Percentiles rank a stretch among this genome's conserved stretches.
phyloP scores from a whole-genome alignment of 352 stramenopile genomes.

The Globisporangium spinosum region DNA sequence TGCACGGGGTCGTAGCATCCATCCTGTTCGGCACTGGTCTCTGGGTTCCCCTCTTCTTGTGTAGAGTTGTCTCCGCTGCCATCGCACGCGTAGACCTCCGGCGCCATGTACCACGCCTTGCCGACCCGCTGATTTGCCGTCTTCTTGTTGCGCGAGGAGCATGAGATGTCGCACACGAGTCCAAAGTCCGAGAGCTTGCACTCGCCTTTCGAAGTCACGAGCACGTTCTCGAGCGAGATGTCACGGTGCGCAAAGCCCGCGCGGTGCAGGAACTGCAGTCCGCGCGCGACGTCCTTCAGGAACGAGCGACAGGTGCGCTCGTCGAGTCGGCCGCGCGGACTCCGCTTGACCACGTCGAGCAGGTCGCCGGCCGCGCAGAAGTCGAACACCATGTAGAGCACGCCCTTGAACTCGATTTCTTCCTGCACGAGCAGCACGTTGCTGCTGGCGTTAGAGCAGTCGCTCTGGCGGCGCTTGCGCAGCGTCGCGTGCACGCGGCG shows the following conservation, averaged over 20 bases:
- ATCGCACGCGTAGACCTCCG: constrained; percentile 47
- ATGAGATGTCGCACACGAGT: constrained; percentile 23
- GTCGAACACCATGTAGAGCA: constrained; percentile 50
- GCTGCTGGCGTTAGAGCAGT: constrained; percentile 11
- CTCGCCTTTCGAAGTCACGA: constrained; percentile 29
- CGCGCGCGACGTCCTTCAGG: constrained; percentile 34
- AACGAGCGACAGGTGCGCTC: constrained; percentile 34
- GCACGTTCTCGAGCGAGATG: constrained; percentile 61
- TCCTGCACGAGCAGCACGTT: constrained; percentile 51
- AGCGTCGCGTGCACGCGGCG: constrained; percentile 43
- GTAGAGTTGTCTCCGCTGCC: constrained; percentile 7
- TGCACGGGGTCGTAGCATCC: constrained; percentile 39
- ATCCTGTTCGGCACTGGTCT: constrained; percentile 23
- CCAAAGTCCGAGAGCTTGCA: constrained; percentile 61
- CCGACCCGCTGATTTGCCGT: constrained; percentile 34
- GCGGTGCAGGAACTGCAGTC: constrained; percentile 33
- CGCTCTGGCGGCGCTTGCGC: constrained; percentile 18
- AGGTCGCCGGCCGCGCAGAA: constrained; percentile 53
- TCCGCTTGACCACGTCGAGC: constrained; percentile 40
- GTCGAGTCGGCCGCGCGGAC: constrained; percentile 27
- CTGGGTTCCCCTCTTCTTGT: neutral
- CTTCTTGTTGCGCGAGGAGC: constrained; percentile 19
- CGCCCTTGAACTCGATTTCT: constrained; percentile 35
- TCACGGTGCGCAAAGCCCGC: constrained; percentile 56
- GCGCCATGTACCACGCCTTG: constrained; percentile 69